Base-by-base conservation (phyloP, 2,329 filamentous ascomycete species). In the Sporothrix euskadiensis region DNA sequence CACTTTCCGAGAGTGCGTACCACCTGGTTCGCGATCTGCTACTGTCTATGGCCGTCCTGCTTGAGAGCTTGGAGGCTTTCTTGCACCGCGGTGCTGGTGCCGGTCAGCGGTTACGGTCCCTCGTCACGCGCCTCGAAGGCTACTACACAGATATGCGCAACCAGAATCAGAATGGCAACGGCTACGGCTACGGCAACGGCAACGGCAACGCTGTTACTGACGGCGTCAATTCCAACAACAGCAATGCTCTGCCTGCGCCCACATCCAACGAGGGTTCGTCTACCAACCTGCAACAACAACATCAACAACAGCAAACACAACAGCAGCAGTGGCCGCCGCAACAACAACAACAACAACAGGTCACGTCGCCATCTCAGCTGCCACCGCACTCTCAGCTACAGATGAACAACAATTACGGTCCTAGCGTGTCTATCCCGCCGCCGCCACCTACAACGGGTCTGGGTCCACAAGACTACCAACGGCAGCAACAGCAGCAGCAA, bases 1-100 rank as follows among this genome's bases (percentile, higher is more conserved):
- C 76, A 2, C 75, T 81, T 35, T 79, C 77, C 10, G 79, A 81
- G 72, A 72, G 71, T 8, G 76, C 79, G 16, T 81, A 78, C 69
- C 76, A 73, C 54, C 76, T 75, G 4, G 78, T 81, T 14, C 76
- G 79, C 22, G 76, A 76, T 9, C 75, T 81, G 63, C 76, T 81
- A 44, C 74, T 81, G 26, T 78, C 77, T 26, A 80, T 81, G 79
- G 79, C 79, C 3, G 71, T 75, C 26, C 75, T 81, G 57, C 78
- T 81, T 3, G 78, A 80, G 49, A 74, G 75, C 49, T 63, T 76
- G 52, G 75, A 76, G 68, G 72, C 73, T 2, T 71, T 74, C n/a
- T 41, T 76, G 72, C 57, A 73, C 56, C 70, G 73, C 22, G 73
- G 75, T 54, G 73, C 75, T 26, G 71, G 68, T 32, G 74, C 75